Evolutionary conservation across 371 early-diverging fungal species (phyloP).

Genomic region (Cokeromyces recurvatus): DNA sequence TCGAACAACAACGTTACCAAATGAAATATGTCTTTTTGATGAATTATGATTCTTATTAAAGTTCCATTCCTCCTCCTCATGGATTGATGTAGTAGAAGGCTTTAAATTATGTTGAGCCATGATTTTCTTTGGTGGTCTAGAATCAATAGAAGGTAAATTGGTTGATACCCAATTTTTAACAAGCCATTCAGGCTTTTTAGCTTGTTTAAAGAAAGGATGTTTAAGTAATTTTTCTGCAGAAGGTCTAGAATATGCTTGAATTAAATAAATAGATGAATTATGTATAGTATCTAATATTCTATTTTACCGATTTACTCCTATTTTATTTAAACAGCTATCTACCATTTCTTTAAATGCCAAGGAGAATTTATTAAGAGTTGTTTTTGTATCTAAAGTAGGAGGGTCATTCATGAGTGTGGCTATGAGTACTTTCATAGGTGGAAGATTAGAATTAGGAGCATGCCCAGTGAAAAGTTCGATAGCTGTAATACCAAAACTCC

Average conservation of each 20-base stretch:
- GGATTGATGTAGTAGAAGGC: conserved; percentile 11
- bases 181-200: conserved; percentile 67
- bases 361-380: conserved; percentile 68
- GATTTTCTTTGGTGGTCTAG: conserved; percentile 43
- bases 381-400: conserved; percentile 77
- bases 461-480: conserved; percentile 84
- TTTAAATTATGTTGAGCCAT: conserved; percentile 21
- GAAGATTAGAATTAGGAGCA: conserved; percentile 86
- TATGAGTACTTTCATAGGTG: conserved; percentile 80
- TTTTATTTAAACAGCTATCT: conserved; percentile 78
- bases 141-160: conserved; percentile 67
- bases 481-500: conserved; percentile 89
- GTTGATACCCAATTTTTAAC: conserved; percentile 50
- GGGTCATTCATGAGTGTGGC: conserved; percentile 86
- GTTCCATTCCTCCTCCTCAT: conserved; percentile 49
- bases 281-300: not conserved
- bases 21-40: conserved; percentile 42
- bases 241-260: too few species aligned
- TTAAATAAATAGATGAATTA: not conserved
- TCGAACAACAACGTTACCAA: conserved; percentile 42
- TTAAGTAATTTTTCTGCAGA: conserved; percentile 72
- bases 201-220: conserved; percentile 79
- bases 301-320: conserved; percentile 67
- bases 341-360: conserved; percentile 84
- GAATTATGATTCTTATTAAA: conserved; percentile 15